Base-by-base conservation (phyloP, 176 grass and related monocot genomes). In the Oryza australiensis region DNA sequence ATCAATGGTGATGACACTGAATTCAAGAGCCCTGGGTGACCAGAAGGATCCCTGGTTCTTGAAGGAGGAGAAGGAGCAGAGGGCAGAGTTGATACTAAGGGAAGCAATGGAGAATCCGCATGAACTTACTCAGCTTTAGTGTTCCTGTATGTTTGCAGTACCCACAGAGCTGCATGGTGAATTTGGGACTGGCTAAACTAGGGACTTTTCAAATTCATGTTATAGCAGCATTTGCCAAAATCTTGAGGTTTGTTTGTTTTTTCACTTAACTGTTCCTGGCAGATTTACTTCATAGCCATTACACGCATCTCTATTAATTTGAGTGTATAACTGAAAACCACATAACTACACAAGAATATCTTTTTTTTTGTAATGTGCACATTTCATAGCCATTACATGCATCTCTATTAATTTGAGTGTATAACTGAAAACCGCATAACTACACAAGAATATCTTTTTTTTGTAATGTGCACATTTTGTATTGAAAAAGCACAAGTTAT, bases 51-150 rank as follows among this genome's bases (percentile, higher is more conserved):
- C 57, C 5, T 82, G 32, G 86, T 62, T 77, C 66, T n/a, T 86
- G 30, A 88, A 70, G 80, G 87, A 89, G 64, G 80, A 89, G 41
- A 89, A 86, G 83, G 88, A 94, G 84, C 70, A 67, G 76, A 86
- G 88, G 82, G 88, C 85, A 66, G 82, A 88, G 62, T 83, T 86
- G 88, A 90, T 94, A 64, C 72, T 86, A 40, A 90, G 69, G 40
- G 85, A 88, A 84, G 70, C 79, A 63, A 79, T 86, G 78, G 85
- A 90, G 26, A 86, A 94, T 60, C 82, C 82, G 26, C 80, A 87
- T 46, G 76, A 86, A 55, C 78, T 83, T 70, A 28, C 85, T 86
- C 91, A 68, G 64, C 62, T 90, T 42, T 90, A 86, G 73, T 82
- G 67, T 30, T 70, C 45, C 73, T 85, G 42, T 8, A 60, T 33